These are phyloP conservation scores for Chlorella sorokiniana DNA, from an alignment of 139 green algal species.

Conservation along the genomic window DNA sequence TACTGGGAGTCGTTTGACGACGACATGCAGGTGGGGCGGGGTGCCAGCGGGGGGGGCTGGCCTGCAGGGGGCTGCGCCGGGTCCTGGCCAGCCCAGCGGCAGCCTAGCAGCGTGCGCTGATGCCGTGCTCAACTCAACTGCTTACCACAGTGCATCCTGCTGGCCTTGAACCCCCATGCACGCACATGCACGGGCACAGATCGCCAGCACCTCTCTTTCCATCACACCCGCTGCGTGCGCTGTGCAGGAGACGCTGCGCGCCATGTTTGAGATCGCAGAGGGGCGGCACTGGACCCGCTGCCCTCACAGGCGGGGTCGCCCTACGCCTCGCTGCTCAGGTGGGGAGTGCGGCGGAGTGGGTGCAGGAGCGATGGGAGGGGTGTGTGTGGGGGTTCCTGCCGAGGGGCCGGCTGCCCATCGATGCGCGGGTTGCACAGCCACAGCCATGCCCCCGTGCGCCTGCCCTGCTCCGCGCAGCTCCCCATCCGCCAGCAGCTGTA, in stretches of 20 bases:
- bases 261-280: constrained; percentile 56
- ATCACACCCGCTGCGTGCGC: not conserved
- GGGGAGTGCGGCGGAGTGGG: not conserved
- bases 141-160: too few species aligned
- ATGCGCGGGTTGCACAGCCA: not conserved
- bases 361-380: not conserved
- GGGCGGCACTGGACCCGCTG: constrained; percentile 38
- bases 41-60: too few species aligned
- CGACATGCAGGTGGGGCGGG: constrained; percentile 47
- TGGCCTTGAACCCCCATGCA: too few species aligned
- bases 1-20: constrained; percentile 80
- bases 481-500: constrained; percentile 26
- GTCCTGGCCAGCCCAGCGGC: too few species aligned
- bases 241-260: constrained; percentile 50
- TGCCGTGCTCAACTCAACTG: too few species aligned
- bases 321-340: constrained; percentile 34
- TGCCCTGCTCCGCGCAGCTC: not conserved
- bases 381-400: not conserved
- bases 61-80: too few species aligned
- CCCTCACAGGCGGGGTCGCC: constrained; percentile 27
- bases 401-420: not conserved
- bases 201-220: not conserved
- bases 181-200: too few species aligned
- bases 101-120: too few species aligned
- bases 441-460: too few species aligned